Percentiles rank a stretch among this genome's conserved stretches.
These are phyloP conservation scores for Paraphoma sp. DNA, from an alignment of 2,329 filamentous ascomycete species.

Conservation along the genomic window DNA sequence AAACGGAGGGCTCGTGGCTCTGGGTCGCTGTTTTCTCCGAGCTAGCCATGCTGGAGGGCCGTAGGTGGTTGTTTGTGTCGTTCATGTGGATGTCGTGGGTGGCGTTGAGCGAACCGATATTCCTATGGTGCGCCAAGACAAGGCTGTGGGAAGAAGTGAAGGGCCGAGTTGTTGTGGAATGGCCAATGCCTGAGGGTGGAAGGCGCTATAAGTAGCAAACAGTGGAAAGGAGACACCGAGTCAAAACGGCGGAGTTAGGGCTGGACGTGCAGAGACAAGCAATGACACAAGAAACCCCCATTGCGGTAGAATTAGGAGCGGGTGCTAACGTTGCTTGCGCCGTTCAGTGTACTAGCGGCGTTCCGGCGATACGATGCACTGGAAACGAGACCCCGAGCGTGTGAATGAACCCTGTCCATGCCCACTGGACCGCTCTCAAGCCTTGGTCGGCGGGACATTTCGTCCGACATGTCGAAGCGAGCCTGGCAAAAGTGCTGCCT, in stretches of 20 bases:
- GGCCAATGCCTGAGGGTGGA: constrained; percentile 12
- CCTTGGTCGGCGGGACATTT: constrained; percentile 4
- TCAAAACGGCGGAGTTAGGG: constrained; percentile 13
- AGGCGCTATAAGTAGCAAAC: constrained; percentile 20
- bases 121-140: constrained; percentile 3
- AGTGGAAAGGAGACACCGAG: constrained; percentile 3
- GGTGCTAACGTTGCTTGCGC: constrained; percentile 10
- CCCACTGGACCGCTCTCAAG: neutral
- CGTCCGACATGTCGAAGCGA: constrained; percentile 7
- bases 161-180: neutral
- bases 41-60: constrained; percentile 39
- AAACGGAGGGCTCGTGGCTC: constrained; percentile 29
- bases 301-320: constrained; percentile 14
- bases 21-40: constrained; percentile 41
- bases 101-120: neutral
- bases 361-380: constrained; percentile 4
- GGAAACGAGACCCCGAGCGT: neutral
- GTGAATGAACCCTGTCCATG: neutral
- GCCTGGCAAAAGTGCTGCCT: constrained; percentile 9
- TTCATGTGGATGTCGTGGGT: constrained; percentile 23
- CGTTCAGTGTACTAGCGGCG: neutral
- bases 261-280: constrained; percentile 9
- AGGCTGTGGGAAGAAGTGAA: constrained; percentile 3
- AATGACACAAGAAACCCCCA: constrained; percentile 8
- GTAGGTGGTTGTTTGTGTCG: constrained; percentile 30